These are phyloP conservation scores for Heliosperma pusillum DNA, from an alignment of 148 eudicot genomes.

Conservation along the genomic window DNA sequence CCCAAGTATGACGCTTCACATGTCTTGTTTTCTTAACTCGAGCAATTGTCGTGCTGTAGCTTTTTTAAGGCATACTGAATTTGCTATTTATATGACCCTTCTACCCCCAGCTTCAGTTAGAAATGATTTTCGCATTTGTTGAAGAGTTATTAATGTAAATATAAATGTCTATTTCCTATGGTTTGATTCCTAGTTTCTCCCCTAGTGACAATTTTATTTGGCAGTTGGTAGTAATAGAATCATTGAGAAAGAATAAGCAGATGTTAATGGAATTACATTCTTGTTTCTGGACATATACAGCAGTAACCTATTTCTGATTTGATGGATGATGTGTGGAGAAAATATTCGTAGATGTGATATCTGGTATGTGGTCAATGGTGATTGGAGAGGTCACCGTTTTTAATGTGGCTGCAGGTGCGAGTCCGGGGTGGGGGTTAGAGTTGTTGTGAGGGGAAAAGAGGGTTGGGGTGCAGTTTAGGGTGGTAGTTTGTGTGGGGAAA, in stretches of 20 bases:
- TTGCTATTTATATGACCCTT: background rate
- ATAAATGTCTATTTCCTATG: background rate
- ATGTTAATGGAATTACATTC: background rate
- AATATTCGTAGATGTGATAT: no score
- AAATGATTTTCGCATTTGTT: background rate
- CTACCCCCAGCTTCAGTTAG: background rate
- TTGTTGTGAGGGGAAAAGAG: no score
- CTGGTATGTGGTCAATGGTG: no score
- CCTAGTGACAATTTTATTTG: background rate
- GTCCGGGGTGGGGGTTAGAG: no score
- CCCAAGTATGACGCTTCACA: slow-evolving; percentile 52
- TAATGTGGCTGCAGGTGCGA: no score
- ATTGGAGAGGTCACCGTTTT: no score
- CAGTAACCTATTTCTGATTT: no score
- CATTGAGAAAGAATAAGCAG: background rate
- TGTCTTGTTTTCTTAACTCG: background rate
- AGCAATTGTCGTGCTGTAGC: background rate
- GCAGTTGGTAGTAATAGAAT: no score
- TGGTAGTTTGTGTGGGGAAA: no score
- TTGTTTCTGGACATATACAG: background rate
- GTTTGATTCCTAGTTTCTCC: background rate
- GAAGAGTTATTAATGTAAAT: background rate
- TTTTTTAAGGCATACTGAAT: background rate
- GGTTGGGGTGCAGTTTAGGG: no score
- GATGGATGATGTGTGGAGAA: no score